Conservation (phyloP, 345 rosid species). For the sweet orange (Citrus sinensis) region DNA sequence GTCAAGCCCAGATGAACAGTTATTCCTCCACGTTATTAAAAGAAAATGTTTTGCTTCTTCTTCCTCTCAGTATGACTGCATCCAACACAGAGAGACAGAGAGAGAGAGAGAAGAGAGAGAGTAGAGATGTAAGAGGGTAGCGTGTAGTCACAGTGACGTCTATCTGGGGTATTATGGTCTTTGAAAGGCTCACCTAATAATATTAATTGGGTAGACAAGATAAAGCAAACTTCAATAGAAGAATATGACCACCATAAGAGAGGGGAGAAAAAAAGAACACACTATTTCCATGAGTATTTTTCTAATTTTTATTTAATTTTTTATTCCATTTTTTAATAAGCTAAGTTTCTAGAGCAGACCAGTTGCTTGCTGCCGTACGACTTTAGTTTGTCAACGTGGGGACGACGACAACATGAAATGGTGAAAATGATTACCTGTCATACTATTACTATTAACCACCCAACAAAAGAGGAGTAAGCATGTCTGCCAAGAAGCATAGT, state of each 20-base stretch:
- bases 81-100: neutral
- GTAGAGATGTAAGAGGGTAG: neutral
- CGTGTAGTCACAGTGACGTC: neutral
- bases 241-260: neutral
- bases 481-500: neutral
- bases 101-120: neutral
- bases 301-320: no score
- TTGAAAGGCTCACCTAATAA: neutral
- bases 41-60: constrained; percentile 19
- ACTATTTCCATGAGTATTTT: neutral
- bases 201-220: neutral
- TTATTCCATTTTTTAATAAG: neutral
- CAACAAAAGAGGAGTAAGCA: neutral
- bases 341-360: neutral
- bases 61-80: neutral
- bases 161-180: neutral
- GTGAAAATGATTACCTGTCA: neutral
- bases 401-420: neutral
- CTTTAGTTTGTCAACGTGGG: neutral
- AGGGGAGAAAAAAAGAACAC: neutral
- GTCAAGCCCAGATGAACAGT: neutral
- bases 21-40: neutral
- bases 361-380: neutral
- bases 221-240: neutral
- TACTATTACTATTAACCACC: neutral